These are phyloP conservation scores for Zasmidium cellare DNA, from an alignment of 2,329 filamentous ascomycete species.

Conservation along the genomic window DNA sequence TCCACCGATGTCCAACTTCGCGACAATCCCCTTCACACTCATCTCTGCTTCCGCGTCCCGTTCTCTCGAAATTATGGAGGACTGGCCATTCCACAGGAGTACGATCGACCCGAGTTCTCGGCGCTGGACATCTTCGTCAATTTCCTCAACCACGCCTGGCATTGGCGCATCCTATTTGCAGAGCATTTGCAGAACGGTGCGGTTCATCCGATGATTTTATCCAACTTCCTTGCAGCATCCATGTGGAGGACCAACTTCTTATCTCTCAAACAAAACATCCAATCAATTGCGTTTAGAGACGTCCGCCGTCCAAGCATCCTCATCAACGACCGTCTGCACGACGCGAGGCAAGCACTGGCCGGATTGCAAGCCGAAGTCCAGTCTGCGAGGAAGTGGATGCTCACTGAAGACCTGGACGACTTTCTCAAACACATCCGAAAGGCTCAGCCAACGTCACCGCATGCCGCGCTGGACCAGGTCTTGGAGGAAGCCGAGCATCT, in stretches of 20 bases:
- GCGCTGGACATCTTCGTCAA: not conserved
- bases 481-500: constrained; percentile 14
- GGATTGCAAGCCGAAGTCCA: constrained; percentile 2
- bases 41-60: not conserved
- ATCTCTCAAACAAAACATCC: constrained; percentile 11
- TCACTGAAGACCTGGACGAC: not conserved
- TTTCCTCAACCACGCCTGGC: constrained; percentile 4
- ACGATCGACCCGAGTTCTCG: not conserved
- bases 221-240: constrained; percentile 5
- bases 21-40: not conserved
- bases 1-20: not conserved
- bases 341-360: constrained; percentile 13
- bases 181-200: not conserved
- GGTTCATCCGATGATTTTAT: not conserved
- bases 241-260: constrained; percentile 6
- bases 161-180: not conserved
- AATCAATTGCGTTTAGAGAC: constrained; percentile 16
- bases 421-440: not conserved
- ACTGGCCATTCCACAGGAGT: not conserved
- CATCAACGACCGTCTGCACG: constrained; percentile 14
- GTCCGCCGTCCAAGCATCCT: constrained; percentile 7
- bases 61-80: not conserved
- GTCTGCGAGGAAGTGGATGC: constrained; percentile 5
- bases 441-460: not conserved
- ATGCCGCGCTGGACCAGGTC: not conserved